Evolutionary conservation across 2,329 filamentous ascomycete species (phyloP).

Genomic region (Trichophyton benhamiae): DNA sequence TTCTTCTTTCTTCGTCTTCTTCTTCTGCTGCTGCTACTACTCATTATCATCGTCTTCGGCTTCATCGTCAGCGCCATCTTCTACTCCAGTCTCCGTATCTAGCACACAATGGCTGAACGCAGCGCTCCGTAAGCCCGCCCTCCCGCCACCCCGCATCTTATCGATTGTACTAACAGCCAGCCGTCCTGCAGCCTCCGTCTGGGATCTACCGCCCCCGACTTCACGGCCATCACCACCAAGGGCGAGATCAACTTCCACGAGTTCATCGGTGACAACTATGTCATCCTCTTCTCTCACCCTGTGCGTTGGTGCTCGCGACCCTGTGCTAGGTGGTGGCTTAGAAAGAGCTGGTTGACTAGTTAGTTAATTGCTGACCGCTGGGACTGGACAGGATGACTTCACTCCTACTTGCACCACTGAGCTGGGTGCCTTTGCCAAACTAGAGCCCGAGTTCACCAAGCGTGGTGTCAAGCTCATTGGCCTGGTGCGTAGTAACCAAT

Average conservation of each 20-base stretch:
- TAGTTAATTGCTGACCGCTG: slow-evolving; percentile 1
- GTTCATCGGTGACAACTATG: slow-evolving; percentile 59
- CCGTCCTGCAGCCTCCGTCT: slow-evolving; percentile 43
- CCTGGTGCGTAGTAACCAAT: slow-evolving; percentile 36
- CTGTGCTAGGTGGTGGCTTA: background rate
- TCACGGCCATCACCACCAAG: slow-evolving; percentile 54
- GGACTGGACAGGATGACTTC: slow-evolving; percentile 48
- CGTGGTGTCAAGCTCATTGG: slow-evolving; percentile 85
- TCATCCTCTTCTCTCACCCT: slow-evolving; percentile 59
- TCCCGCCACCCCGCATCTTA: background rate
- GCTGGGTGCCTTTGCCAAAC: slow-evolving; percentile 81
- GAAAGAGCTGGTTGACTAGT: background rate
- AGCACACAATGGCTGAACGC: slow-evolving; percentile 31
- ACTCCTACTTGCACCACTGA: slow-evolving; percentile 94
- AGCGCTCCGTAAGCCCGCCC: slow-evolving; percentile 28
- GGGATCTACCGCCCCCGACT: slow-evolving; percentile 55
- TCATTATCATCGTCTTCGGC: background rate
- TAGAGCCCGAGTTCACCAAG: slow-evolving; percentile 77
- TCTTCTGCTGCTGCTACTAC: background rate
- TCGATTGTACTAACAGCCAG: background rate
- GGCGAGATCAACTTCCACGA: slow-evolving; percentile 60
- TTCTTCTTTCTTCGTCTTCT: background rate
- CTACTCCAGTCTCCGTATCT: background rate
- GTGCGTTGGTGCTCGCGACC: slow-evolving; percentile 22
- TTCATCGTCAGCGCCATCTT: slow-evolving; percentile 1